Evolutionary conservation across 2,329 filamentous ascomycete genomes (phyloP).

Genomic region (Penicillium aurantiogriseum): DNA sequence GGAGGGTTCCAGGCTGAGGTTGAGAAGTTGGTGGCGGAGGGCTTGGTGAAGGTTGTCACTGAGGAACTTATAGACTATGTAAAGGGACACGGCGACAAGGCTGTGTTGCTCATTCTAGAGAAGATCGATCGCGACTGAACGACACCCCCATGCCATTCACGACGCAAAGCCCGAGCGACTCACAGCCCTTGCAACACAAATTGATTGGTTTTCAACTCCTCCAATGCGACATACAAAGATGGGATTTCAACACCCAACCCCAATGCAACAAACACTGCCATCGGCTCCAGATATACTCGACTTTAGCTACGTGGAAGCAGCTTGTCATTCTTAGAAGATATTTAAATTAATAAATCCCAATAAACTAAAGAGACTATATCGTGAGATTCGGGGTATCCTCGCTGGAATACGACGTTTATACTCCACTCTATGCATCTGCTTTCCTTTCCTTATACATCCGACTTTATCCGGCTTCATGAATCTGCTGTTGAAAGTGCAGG

Average conservation of each 20-base stretch:
- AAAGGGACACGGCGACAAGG: constrained; percentile 33
- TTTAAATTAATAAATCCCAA: neutral
- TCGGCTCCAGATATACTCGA: neutral
- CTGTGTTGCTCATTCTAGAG: constrained; percentile 27
- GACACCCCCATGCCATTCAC: constrained; percentile 13
- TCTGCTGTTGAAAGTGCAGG: neutral
- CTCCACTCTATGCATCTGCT: neutral
- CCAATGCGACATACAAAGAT: constrained; percentile 5
- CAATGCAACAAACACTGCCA: constrained; percentile 6
- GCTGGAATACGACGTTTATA: neutral
- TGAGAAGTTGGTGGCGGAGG: constrained; percentile 36
- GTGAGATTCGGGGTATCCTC: neutral
- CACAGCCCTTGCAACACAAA: neutral
- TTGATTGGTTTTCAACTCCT: constrained; percentile 1
- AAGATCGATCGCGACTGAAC: constrained; percentile 31
- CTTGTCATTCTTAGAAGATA: neutral
- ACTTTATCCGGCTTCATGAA: too few species aligned
- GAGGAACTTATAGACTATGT: constrained; percentile 31
- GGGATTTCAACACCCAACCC: neutral
- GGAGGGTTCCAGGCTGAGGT: constrained; percentile 51
- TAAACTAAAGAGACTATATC: neutral
- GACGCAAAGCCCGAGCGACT: constrained; percentile 1
- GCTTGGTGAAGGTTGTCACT: constrained; percentile 35
- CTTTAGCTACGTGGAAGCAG: neutral
- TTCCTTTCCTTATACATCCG: neutral